phyloP scores from a whole-genome alignment of 169 alveolate species.

The Cryptosporidium tyzzeri region DNA sequence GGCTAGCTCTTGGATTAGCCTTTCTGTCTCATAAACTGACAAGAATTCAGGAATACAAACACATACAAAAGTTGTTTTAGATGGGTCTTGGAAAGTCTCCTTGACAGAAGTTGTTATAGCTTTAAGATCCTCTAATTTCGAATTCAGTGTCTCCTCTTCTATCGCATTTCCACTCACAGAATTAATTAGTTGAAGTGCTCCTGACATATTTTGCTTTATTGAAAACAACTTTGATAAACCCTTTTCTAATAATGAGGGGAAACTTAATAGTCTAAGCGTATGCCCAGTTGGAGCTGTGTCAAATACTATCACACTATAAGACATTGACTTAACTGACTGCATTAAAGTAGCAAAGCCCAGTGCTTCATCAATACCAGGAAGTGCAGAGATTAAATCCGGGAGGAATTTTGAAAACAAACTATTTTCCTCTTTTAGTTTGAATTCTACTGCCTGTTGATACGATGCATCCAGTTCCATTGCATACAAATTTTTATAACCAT shows the following conservation, averaged over 20 bases:
- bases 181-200: conserved; percentile 81
- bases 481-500: conserved; percentile 93
- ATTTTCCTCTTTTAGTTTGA: conserved; percentile 80
- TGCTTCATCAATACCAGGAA: conserved; percentile 99
- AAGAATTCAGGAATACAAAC: conserved; percentile 99
- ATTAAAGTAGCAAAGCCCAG: conserved; percentile 95
- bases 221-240: conserved; percentile 91
- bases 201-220: conserved; percentile 86
- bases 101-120: conserved; percentile 80
- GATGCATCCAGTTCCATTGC: conserved; percentile 96
- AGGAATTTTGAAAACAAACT: conserved; percentile 79
- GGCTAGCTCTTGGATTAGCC: conserved; percentile 95
- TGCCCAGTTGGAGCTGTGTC: conserved; percentile 99
- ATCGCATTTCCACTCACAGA: conserved; percentile 72
- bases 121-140: conserved; percentile 78
- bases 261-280: conserved; percentile 95
- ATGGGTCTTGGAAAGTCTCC: conserved; percentile 79
- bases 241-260: conserved; percentile 95
- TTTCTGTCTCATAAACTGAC: conserved; percentile 97
- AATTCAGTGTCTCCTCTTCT: conserved; percentile 79
- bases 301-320: conserved; percentile 94
- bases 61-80: conserved; percentile 96
- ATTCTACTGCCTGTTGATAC: conserved; percentile 83
- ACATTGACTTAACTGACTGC: conserved; percentile 94
- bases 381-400: conserved; percentile 93